Conservation (phyloP, 2,329 filamentous ascomycete genomes). For the Monosporascus sp. region DNA sequence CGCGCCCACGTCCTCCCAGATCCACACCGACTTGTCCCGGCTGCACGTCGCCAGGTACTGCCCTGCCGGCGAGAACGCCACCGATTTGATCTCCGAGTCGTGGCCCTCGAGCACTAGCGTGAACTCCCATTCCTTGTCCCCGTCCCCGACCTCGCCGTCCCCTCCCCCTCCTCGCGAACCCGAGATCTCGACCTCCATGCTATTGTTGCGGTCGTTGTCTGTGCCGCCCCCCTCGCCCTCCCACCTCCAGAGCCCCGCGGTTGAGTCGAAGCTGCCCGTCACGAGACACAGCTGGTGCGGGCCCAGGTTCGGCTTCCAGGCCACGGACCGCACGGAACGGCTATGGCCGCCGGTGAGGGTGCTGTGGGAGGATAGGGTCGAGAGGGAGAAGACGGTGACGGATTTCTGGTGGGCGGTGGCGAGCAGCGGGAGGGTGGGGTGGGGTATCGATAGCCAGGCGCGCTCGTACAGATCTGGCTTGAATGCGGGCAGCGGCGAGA, state of each 20-base stretch:
- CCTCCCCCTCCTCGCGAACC: background rate
- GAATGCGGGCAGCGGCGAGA: slow-evolving; percentile 45
- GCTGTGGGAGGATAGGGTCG: slow-evolving; percentile 72
- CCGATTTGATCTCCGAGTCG: slow-evolving; percentile 84
- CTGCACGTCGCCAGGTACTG: slow-evolving; percentile 84
- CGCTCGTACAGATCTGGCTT: slow-evolving; percentile 60
- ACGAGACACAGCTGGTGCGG: slow-evolving; percentile 69
- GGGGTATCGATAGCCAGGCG: slow-evolving; percentile 80
- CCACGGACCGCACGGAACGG: slow-evolving; percentile 76
- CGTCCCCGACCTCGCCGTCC: slow-evolving; percentile 18
- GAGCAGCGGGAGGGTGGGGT: slow-evolving; percentile 80
- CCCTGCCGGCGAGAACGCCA: slow-evolving; percentile 68
- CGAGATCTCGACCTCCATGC: slow-evolving; percentile 39
- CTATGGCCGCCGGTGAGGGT: slow-evolving; percentile 83
- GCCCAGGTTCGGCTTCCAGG: slow-evolving; percentile 75
- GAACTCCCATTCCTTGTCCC: slow-evolving; percentile 80
- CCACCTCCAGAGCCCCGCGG: slow-evolving; percentile 77
- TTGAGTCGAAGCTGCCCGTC: slow-evolving; percentile 90
- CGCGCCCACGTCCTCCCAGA: slow-evolving; percentile 86
- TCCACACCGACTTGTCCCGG: slow-evolving; percentile 92
- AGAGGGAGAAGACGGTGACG: slow-evolving; percentile 84
- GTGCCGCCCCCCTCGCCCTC: slow-evolving; percentile 36
- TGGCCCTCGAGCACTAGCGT: slow-evolving; percentile 90
- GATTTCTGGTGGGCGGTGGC: slow-evolving; percentile 85
- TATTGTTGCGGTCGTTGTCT: slow-evolving; percentile 24